phyloP scores from a whole-genome alignment of 805 yeast species.

The Pichia membranifaciens region DNA sequence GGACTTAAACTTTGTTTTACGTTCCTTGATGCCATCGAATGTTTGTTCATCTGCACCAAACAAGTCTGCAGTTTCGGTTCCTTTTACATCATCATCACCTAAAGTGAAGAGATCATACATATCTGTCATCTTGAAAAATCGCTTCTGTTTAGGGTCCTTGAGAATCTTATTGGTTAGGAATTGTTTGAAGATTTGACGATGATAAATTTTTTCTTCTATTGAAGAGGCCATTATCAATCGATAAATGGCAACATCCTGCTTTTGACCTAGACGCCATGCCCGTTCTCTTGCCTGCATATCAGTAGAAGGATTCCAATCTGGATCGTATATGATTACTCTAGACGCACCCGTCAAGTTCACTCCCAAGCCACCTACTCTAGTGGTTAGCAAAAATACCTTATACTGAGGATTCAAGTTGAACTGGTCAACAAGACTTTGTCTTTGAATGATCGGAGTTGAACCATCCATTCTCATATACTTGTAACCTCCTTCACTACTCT shows the following conservation, averaged over 20 bases:
- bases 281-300: conserved; percentile 95
- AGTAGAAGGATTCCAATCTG: conserved; percentile 98
- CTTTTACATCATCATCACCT: conserved; percentile 64
- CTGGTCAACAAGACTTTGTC: conserved; percentile 76
- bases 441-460: conserved; percentile 65
- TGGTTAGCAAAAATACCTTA: conserved; percentile 74
- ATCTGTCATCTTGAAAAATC: conserved; percentile 90
- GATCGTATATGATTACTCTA: conserved; percentile 88
- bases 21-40: conserved; percentile 29
- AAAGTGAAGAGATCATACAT: conserved; percentile 82
- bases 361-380: conserved; percentile 95
- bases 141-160: conserved; percentile 89
- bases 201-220: conserved; percentile 94
- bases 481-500: conserved; percentile 26
- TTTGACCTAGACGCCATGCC: conserved; percentile 97
- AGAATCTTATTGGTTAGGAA: conserved; percentile 87
- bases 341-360: conserved; percentile 93
- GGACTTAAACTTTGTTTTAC: conserved; percentile 30
- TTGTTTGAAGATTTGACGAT: conserved; percentile 93
- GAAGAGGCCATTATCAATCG: conserved; percentile 91
- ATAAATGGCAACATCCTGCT: conserved; percentile 83
- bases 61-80: conserved; percentile 63
- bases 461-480: conserved; percentile 90
- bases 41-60: conserved; percentile 45
- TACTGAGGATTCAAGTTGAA: conserved; percentile 61